Base-by-base conservation (phyloP, 805 yeast species). In the Starmera dryadoides region DNA sequence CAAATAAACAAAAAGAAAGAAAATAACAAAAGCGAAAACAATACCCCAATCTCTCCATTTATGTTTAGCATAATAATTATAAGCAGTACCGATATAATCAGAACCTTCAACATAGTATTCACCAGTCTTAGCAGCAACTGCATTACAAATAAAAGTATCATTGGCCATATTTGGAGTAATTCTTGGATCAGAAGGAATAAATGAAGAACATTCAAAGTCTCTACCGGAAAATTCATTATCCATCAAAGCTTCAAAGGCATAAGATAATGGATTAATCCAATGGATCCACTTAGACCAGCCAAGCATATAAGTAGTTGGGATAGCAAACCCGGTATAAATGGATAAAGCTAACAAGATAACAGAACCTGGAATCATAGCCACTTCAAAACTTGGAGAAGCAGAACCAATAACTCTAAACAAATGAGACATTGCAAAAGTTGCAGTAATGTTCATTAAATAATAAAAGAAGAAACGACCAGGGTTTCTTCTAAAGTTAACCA, bases 11-110 rank as follows among this genome's bases (percentile, higher is more conserved):
- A 46, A 51, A 39, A 80, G 65, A 59, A 82, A 79, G 57, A 77
- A 68, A 33, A 79, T 41, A 19, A 62, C 59, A 53, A 71, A 84
- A 1, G 69, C 86, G 43, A 79, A 36, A 30, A 68, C 58, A 46
- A 85, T 80, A 56, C 89, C 86, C 43, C 64, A 68, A 48, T 79
- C 73, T 62, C 85, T 69, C 86, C 86, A 80, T 53, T 68, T 63
- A 56, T 79, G 79, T 7, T 55, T 34, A 39, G 59, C 56, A 33
- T 54, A 42, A 56, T 76, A 79, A 8, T 56, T 49, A 54, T 63
- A 80, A 4, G 79, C 59, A 11, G 50, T 40, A 4, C 47, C 43
- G 19, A 81, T 43, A 53, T 71, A 82, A 12, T 47, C 62, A 36
- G 69, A 67, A 49, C 91, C 91, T 34, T 50, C 52, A 29, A 82